Evolutionary conservation across 2,329 filamentous ascomycete species (phyloP), one percentile per base, ranked within the genome.

Genomic region (Lachnellula cervina): DNA sequence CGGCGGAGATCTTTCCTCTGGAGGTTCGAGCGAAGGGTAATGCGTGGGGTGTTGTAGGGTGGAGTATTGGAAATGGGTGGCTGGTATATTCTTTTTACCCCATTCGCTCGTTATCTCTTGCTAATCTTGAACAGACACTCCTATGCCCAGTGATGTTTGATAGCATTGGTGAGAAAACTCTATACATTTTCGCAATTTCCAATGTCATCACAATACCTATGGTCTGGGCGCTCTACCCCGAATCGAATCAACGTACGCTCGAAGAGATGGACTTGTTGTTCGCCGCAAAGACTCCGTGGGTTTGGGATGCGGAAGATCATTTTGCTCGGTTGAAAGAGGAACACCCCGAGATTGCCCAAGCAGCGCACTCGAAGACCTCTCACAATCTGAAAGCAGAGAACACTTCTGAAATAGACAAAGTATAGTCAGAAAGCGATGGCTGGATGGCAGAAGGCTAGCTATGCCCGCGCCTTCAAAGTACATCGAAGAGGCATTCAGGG

Each of bases 181-280:
- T 90, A 1, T 88, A 89, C 67, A 84, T 91, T 50, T 91, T 90
- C 63, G 88, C 80, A 1, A 83, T 79, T 4, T 81, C 79, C 66
- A 90, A 89, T 65, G 71, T 83, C 8, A 69, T 88, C 32, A 78
- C 80, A 1, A 84, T 90, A 4, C 80, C 84, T 0, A 81, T 89
- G 71, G 64, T 65, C 9, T 91, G 85, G 83, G 84, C 84, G 0
- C 65, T 91, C 0, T 90, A 89, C 55, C 88, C 87, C 0, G 88
- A 90, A 67, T 88, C 83, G 3, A 89, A 86, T 65, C 84, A 88
- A 68, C 79, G 87, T 0, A 90, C 86, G 0, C 74, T 90, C 0
- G 88, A 90, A 65, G 87, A 90, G 65, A 90, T 90, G 75, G 83
- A 91, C 58, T 71, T 90, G 0, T 71, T 90, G 0, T 90, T 91